Conservation (phyloP, 331 rosid genomes). For the Acacia concinna region DNA sequence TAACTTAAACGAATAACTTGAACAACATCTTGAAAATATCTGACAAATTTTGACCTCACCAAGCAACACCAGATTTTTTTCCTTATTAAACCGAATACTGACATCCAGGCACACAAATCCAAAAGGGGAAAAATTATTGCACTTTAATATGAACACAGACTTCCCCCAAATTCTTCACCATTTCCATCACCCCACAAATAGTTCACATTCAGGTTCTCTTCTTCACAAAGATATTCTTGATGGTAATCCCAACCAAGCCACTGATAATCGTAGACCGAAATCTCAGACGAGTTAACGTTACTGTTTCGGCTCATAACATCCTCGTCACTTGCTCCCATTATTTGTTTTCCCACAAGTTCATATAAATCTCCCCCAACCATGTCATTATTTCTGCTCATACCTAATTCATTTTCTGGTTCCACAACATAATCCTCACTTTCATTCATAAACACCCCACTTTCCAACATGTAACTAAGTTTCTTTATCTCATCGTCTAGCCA, state of each 20-base stretch:
- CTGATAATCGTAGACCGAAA: constrained; percentile 45
- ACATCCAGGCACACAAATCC: background rate
- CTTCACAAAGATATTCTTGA: constrained; percentile 41
- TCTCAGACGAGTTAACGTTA: constrained; percentile 34
- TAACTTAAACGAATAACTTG: background rate
- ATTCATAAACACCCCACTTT: constrained; percentile 31
- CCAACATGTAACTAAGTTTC: constrained; percentile 43
- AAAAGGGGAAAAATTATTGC: background rate
- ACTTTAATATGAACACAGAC: background rate
- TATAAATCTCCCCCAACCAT: background rate
- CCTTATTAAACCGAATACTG: background rate
- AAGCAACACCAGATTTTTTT: background rate
- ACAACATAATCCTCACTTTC: constrained; percentile 16
- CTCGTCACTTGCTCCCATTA: constrained; percentile 27
- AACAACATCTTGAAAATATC: background rate
- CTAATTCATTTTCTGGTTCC: background rate
- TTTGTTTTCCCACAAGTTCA: constrained; percentile 28
- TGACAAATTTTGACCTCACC: constrained; percentile 6
- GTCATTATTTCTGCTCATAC: constrained; percentile 5
- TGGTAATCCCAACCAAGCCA: constrained; percentile 46
- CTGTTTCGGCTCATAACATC: constrained; percentile 32
- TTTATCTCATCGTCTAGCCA: constrained; percentile 51
- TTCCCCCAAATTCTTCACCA: background rate
- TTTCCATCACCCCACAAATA: constrained; percentile 44
- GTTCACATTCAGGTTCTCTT: constrained; percentile 33